phyloP scores from a whole-genome alignment of 352 stramenopile species.

The Phytophthora citrophthora region DNA sequence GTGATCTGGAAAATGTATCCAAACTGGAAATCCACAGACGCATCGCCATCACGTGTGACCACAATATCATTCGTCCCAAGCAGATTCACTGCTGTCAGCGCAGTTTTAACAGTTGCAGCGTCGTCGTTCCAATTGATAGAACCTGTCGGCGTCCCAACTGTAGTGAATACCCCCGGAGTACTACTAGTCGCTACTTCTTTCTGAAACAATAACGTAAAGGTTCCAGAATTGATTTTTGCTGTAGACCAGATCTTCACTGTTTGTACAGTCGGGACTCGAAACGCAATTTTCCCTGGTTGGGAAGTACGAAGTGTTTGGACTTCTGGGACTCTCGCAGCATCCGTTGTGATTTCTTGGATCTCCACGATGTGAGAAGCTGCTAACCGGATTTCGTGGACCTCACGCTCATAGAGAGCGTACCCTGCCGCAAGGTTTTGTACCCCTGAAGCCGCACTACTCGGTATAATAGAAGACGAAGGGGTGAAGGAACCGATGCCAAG shows the following conservation, averaged over 20 bases:
- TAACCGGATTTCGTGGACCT: conserved; percentile 76
- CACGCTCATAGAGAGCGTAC: conserved; percentile 61
- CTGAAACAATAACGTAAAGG: conserved; percentile 55
- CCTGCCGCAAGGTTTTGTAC: conserved; percentile 60
- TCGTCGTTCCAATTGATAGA: conserved; percentile 57
- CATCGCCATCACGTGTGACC: conserved; percentile 79
- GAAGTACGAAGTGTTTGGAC: conserved; percentile 76
- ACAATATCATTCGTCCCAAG: conserved; percentile 60
- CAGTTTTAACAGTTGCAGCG: conserved; percentile 40
- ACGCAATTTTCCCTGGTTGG: conserved; percentile 58
- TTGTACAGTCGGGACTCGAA: conserved; percentile 77
- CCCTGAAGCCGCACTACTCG: conserved; percentile 51
- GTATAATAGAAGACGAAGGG: conserved; percentile 40
- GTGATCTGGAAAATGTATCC: conserved; percentile 80
- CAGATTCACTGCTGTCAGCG: conserved; percentile 31
- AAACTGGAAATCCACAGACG: conserved; percentile 56
- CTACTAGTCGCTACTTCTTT: conserved; percentile 30
- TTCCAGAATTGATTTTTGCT: conserved; percentile 55
- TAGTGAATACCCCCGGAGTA: conserved; percentile 31
- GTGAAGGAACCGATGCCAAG: conserved; percentile 64
- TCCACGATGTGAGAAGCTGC: conserved; percentile 74
- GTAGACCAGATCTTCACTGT: conserved; percentile 64
- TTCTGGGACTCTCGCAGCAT: conserved; percentile 62
- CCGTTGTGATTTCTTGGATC: conserved; percentile 74
- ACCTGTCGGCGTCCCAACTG: conserved; percentile 20